A percentile compares a stretch with the other conserved stretches of the same genome.
These are phyloP conservation scores for Ogataea angusta DNA, from an alignment of 805 yeast genomes.

Conservation along the genomic window DNA sequence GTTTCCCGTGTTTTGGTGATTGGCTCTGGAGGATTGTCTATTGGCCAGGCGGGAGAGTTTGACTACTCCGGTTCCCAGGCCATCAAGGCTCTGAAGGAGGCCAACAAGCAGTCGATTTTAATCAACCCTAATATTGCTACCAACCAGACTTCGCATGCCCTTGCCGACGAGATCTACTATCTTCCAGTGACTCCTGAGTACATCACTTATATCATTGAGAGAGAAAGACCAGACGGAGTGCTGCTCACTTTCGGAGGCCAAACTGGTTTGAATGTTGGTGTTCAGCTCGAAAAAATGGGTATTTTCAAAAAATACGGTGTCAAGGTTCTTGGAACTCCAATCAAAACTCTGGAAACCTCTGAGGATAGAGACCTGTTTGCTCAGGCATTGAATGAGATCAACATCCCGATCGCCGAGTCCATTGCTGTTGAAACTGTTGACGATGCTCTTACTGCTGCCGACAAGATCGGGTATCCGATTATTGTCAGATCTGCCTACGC, in stretches of 20 bases:
- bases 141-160: slow-evolving; percentile 90
- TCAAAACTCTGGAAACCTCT: slow-evolving; percentile 89
- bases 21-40: slow-evolving; percentile 96
- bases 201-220: slow-evolving; percentile 89
- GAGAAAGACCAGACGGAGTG: slow-evolving; percentile 96
- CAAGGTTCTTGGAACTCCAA: slow-evolving; percentile 97
- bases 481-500: slow-evolving; percentile 98
- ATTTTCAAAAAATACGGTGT: slow-evolving; percentile 86
- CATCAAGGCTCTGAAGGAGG: slow-evolving; percentile 90
- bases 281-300: slow-evolving; percentile 91
- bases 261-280: slow-evolving; percentile 95
- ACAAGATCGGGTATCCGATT: slow-evolving; percentile 87
- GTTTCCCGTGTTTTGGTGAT: slow-evolving; percentile 85
- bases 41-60: slow-evolving; percentile 98
- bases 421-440: slow-evolving; percentile 93
- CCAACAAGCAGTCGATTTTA: slow-evolving; percentile 77
- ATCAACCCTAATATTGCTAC: slow-evolving; percentile 97
- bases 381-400: slow-evolving; percentile 88
- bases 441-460: slow-evolving; percentile 94
- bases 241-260: slow-evolving; percentile 98
- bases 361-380: slow-evolving; percentile 98
- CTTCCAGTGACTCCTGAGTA: slow-evolving; percentile 97
- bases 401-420: slow-evolving; percentile 96
- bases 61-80: slow-evolving; percentile 98
- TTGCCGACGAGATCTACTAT: slow-evolving; percentile 94